phyloP scores from a whole-genome alignment of 2,329 filamentous ascomycete genomes.

The Sclerotinia glacialis region DNA sequence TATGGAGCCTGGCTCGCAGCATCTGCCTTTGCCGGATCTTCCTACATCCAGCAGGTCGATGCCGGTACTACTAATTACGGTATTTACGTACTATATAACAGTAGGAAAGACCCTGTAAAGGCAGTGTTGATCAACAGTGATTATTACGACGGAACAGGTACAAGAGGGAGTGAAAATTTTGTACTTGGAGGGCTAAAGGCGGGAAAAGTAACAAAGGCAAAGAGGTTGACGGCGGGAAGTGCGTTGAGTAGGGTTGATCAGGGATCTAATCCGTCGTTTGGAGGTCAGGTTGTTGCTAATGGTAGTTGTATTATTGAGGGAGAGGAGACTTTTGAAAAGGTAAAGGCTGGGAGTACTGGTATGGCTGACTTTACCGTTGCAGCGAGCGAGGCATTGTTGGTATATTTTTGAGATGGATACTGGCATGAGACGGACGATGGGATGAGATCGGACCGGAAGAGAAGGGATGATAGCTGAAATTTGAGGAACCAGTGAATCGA shows the following conservation, averaged over 20 bases:
- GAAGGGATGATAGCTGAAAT: neutral
- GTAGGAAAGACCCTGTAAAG: slow-evolving; percentile 22
- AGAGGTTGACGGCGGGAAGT: slow-evolving; percentile 42
- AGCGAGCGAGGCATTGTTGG: slow-evolving; percentile 49
- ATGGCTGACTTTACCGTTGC: slow-evolving; percentile 44
- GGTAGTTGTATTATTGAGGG: slow-evolving; percentile 47
- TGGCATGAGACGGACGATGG: neutral
- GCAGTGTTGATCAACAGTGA: slow-evolving; percentile 35
- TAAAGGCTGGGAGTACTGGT: slow-evolving; percentile 39
- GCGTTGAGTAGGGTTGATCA: slow-evolving; percentile 47
- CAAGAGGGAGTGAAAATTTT: slow-evolving; percentile 30
- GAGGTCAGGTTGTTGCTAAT: slow-evolving; percentile 47
- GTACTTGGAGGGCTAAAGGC: slow-evolving; percentile 27
- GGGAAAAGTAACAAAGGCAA: slow-evolving; percentile 26
- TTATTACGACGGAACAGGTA: slow-evolving; percentile 31
- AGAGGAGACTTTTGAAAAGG: slow-evolving; percentile 42
- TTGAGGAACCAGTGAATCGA: neutral
- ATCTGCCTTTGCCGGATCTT: slow-evolving; percentile 32
- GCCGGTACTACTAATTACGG: slow-evolving; percentile 28
- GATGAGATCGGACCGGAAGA: neutral
- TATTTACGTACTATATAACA: slow-evolving; percentile 33
- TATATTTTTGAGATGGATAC: slow-evolving; percentile 42
- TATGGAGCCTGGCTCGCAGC: slow-evolving; percentile 36
- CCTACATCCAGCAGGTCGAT: slow-evolving; percentile 32
- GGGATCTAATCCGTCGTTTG: slow-evolving; percentile 45